phyloP scores from a whole-genome alignment of 1,284 basidiomycete species.

The Rhodofomes roseus region DNA sequence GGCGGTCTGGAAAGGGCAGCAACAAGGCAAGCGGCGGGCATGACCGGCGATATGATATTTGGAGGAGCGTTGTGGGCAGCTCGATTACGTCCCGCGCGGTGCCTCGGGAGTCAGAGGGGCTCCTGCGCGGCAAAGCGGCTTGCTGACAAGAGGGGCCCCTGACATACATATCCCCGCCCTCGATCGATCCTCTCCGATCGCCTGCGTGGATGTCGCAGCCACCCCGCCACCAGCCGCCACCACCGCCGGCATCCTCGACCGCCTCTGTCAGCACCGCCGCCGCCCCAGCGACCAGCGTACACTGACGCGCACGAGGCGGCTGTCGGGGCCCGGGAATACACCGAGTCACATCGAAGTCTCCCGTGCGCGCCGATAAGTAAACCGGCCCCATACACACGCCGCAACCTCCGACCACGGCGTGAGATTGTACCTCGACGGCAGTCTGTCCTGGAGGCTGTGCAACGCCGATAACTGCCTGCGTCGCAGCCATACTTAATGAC shows the following conservation, averaged over 20 bases:
- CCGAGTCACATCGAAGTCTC: background rate
- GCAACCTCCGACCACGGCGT: background rate
- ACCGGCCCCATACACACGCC: background rate
- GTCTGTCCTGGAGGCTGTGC: too few relatives aligned
- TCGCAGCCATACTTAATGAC: too few relatives aligned
- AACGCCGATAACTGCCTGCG: background rate
- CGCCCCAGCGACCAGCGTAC: too few relatives aligned
- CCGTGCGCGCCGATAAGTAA: background rate
- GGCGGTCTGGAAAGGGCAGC: background rate
- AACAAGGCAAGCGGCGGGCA: background rate
- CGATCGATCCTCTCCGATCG: background rate
- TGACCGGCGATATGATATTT: background rate
- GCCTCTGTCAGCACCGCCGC: background rate
- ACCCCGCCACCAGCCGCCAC: background rate
- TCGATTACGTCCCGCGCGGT: background rate
- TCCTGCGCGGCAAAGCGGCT: background rate
- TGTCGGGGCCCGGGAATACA: background rate
- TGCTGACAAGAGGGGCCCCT: background rate
- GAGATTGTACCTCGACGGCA: conserved; percentile 1
- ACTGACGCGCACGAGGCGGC: background rate
- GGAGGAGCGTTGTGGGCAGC: background rate
- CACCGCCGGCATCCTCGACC: background rate
- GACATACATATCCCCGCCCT: background rate
- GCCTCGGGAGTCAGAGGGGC: background rate
- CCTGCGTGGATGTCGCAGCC: background rate